A percentile compares a stretch with the other conserved stretches of the same genome.
Evolutionary conservation across 106 monocot genomes (phyloP).

Genomic region (Apostasia ramifera): DNA sequence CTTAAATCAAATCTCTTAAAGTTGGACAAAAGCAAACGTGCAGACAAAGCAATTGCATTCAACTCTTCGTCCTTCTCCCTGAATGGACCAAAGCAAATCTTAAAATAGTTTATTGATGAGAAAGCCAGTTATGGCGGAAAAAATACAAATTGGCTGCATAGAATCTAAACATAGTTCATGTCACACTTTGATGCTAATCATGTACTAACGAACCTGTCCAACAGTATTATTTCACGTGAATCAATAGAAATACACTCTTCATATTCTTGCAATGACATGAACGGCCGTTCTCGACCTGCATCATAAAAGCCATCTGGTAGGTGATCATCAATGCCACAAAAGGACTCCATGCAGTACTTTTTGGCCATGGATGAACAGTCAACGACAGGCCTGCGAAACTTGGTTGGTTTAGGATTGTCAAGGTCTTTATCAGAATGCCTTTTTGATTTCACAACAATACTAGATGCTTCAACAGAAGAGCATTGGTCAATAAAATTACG

Average conservation of each 20-base stretch:
- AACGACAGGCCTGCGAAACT: slow-evolving; percentile 54
- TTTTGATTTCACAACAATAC: slow-evolving; percentile 43
- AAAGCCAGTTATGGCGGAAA: slow-evolving; percentile 2
- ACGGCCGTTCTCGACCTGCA: slow-evolving; percentile 85
- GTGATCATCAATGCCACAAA: slow-evolving; percentile 70
- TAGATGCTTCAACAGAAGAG: slow-evolving; percentile 30
- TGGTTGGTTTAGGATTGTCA: slow-evolving; percentile 76
- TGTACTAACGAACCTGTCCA: slow-evolving; percentile 64
- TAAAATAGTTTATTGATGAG: not conserved
- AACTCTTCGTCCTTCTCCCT: slow-evolving; percentile 88
- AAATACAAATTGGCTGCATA: slow-evolving; percentile 1
- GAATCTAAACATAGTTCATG: slow-evolving; percentile 7
- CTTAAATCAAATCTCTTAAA: slow-evolving; percentile 29
- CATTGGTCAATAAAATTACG: slow-evolving; percentile 10
- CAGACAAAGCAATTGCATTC: slow-evolving; percentile 75
- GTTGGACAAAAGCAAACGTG: slow-evolving; percentile 58
- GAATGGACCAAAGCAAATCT: slow-evolving; percentile 15
- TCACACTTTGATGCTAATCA: not conserved
- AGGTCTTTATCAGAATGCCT: slow-evolving; percentile 71
- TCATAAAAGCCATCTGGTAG: slow-evolving; percentile 99
- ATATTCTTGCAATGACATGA: slow-evolving; percentile 64
- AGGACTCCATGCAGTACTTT: slow-evolving; percentile 76
- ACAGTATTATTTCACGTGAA: slow-evolving; percentile 92
- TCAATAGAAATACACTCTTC: slow-evolving; percentile 39
- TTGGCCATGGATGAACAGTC: slow-evolving; percentile 45